Evolutionary conservation across 1,139 yeast species (phyloP), one percentile per base, ranked within the genome.

Genomic region (Hyphopichia wangnamkhiaoensis): DNA sequence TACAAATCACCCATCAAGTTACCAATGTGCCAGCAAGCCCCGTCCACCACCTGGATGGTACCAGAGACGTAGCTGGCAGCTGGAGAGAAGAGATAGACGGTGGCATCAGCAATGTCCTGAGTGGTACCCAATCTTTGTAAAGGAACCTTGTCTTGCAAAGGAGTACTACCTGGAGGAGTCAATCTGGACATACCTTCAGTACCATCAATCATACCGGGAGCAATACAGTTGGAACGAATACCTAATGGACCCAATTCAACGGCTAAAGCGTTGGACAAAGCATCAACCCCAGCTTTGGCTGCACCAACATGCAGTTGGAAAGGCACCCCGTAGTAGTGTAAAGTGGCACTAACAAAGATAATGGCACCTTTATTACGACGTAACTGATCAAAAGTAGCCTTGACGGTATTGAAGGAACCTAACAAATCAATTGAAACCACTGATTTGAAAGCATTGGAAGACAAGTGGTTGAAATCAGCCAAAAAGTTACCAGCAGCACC

Each of bases 401-500:
- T 91, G 42, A 80, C 87, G 4, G 97, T 88, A 62, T 91, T 90
- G 70, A 74, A 91, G 13, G 95, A 82, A 3, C 98, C 98, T 34
- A 91, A 64, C 42, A 93, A 69, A 60, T 91, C 98, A 49, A 91
- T 91, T 31, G 83, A 84, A 30, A 90, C 74, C 18, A 91, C 98
- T 0, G 95, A 75, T 60, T 86, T 85, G 74, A 91, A 91, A 1
- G 96, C 98, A 55, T 89, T 89, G 24, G 93, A 58, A 1, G 95
- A 84, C 50, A 91, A 68, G 52, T 82, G 83, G 56, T 83, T 82
- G 63, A 91, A 80, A 56, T 89, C 94, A 26, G 90, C 70, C 43
- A 91, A 59, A 56, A 93, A 91, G 69, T 91, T 93, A 10, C 98
- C 98, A 2, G 98, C 98, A 2, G 98, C 98, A 17, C 98, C 98